A percentile compares a stretch with the other conserved stretches of the same genome.
Evolutionary conservation across 2,329 filamentous ascomycete species (phyloP).

Genomic region (Cordyceps cateniannulata): DNA sequence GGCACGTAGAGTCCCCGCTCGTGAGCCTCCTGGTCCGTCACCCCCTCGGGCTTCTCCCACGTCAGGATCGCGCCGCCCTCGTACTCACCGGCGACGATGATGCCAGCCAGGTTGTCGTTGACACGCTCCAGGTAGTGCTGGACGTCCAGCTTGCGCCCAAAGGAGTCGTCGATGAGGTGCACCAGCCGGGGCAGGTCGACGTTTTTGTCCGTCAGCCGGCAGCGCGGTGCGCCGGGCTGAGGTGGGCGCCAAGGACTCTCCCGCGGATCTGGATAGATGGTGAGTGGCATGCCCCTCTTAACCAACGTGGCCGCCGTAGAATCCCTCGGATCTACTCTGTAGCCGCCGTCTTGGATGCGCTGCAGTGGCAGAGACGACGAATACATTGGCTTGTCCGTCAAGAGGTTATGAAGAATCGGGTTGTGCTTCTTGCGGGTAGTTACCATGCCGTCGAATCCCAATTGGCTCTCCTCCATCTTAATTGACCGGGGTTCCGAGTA

Average conservation of each 20-base stretch:
- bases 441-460: slow-evolving; percentile 44
- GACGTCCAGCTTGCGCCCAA: slow-evolving; percentile 76
- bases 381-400: slow-evolving; percentile 89
- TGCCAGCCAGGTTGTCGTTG: slow-evolving; percentile 71
- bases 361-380: slow-evolving; percentile 83
- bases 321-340: slow-evolving; percentile 21
- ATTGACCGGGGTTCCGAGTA: slow-evolving; percentile 30
- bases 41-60: slow-evolving; percentile 72
- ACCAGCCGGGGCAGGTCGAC: slow-evolving; percentile 80
- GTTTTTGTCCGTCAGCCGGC: slow-evolving; percentile 70
- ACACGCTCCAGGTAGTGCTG: slow-evolving; percentile 78
- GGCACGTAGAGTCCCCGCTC: slow-evolving; percentile 65
- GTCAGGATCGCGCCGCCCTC: slow-evolving; percentile 93
- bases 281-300: slow-evolving; percentile 86
- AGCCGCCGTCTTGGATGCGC: slow-evolving; percentile 44
- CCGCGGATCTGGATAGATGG: slow-evolving; percentile 72
- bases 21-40: slow-evolving; percentile 47
- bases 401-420: slow-evolving; percentile 86
- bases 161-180: slow-evolving; percentile 88
- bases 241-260: slow-evolving; percentile 63
- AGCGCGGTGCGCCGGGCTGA: slow-evolving; percentile 47
- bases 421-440: slow-evolving; percentile 58
- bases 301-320: slow-evolving; percentile 64
- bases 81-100: slow-evolving; percentile 94
- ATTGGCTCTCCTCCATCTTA: slow-evolving; percentile 42